Evolutionary conservation across 2,329 filamentous ascomycete species (phyloP).

Genomic region (Colletotrichum paranaense): DNA sequence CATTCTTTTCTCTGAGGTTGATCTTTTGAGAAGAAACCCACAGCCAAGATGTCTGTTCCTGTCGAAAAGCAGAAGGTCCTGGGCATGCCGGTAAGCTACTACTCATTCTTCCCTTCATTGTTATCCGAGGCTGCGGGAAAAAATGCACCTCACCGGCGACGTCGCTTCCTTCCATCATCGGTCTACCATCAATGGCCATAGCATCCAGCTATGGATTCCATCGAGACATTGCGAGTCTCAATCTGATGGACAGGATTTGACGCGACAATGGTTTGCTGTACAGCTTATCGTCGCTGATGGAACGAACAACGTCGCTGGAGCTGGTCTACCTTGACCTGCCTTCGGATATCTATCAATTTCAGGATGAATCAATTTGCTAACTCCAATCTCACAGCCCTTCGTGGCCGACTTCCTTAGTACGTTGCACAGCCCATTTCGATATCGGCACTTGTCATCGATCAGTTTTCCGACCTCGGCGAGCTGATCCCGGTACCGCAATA

Average conservation of each 20-base stretch:
- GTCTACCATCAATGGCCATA: not conserved
- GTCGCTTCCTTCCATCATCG: conserved; percentile 36
- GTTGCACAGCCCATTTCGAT: conserved; percentile 55
- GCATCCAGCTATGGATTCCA: conserved; percentile 19
- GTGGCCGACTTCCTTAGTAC: conserved; percentile 98
- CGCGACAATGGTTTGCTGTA: conserved; percentile 1
- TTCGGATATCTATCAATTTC: not conserved
- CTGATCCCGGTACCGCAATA: not conserved
- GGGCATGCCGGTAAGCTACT: conserved; percentile 74
- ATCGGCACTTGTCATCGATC: not conserved
- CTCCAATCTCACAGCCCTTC: conserved; percentile 76
- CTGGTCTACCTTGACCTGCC: not conserved
- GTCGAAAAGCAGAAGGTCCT: conserved; percentile 65
- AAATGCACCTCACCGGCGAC: conserved; percentile 42
- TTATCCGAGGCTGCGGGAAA: conserved; percentile 37
- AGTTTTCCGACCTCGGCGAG: not conserved
- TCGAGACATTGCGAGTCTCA: not conserved
- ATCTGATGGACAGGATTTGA: not conserved
- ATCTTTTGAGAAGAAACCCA: conserved; percentile 54
- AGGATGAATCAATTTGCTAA: conserved; percentile 44
- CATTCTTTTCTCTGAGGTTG: conserved; percentile 65
- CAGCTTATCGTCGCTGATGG: conserved; percentile 19
- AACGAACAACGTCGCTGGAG: not conserved
- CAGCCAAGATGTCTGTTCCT: conserved; percentile 64
- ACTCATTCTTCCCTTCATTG: conserved; percentile 22